Evolutionary conservation across 345 rosid species (phyloP).

Genomic region (Eucalyptus pauciflora): DNA sequence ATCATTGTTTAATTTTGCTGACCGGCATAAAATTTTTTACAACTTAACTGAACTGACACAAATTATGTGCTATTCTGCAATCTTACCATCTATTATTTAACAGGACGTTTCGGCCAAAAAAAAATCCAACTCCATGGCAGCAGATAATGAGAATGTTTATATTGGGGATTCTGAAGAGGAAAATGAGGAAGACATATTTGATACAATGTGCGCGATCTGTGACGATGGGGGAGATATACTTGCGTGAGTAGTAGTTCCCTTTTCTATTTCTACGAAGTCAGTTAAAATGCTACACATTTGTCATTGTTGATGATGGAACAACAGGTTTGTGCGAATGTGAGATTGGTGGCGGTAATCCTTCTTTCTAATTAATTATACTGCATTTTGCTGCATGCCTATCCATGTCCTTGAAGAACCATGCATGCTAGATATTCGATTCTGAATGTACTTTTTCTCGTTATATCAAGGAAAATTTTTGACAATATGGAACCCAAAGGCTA

Average conservation of each 20-base stretch:
- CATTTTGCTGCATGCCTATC: neutral
- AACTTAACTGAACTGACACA: neutral
- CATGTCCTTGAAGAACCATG: neutral
- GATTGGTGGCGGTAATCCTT: neutral
- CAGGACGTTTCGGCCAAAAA: neutral
- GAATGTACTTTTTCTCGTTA: neutral
- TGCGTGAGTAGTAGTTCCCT: slow-evolving; percentile 21
- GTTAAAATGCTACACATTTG: neutral
- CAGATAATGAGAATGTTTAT: neutral
- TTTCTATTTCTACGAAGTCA: neutral
- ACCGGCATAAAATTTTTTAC: neutral
- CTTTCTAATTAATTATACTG: neutral
- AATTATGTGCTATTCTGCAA: neutral
- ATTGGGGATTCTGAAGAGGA: slow-evolving; percentile 8
- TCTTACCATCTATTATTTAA: neutral
- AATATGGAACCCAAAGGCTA: neutral
- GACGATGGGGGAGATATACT: slow-evolving; percentile 60
- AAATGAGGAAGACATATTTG: slow-evolving; percentile 11
- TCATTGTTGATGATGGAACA: neutral
- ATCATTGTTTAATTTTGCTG: neutral
- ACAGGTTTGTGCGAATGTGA: neutral
- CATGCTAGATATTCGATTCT: neutral
- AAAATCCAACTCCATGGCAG: neutral
- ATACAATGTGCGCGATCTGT: slow-evolving; percentile 60
- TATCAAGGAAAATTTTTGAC: neutral